phyloP scores from a whole-genome alignment of 2,329 filamentous ascomycete genomes.

The Myotisia sp. region DNA sequence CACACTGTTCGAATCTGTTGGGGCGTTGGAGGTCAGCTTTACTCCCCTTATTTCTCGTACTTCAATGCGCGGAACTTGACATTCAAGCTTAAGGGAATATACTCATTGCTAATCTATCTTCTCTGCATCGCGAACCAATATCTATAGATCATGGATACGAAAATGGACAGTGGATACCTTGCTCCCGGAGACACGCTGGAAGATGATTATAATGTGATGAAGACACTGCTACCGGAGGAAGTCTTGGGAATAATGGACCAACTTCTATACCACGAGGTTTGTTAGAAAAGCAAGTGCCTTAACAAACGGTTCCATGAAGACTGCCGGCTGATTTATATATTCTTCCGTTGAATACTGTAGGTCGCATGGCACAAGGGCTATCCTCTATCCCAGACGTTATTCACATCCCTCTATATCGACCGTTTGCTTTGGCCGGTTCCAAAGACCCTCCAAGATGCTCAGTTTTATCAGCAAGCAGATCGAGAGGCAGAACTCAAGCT shows the following conservation, averaged over 20 bases:
- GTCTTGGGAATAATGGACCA: conserved; percentile 90
- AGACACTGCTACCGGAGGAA: conserved; percentile 57
- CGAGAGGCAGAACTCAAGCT: conserved; percentile 4
- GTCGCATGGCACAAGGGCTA: conserved; percentile 98
- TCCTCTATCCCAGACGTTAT: conserved; percentile 82
- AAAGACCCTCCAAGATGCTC: conserved; percentile 47
- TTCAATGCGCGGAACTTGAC: too few relatives aligned
- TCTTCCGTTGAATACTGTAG: conserved; percentile 28
- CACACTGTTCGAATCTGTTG: conserved; percentile 86
- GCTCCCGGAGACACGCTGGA: conserved; percentile 60
- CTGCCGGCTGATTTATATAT: neutral
- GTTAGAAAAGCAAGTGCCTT: conserved; percentile 8
- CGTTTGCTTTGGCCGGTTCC: conserved; percentile 60
- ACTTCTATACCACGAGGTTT: conserved; percentile 71
- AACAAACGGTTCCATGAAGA: too few relatives aligned
- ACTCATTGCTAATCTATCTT: too few relatives aligned
- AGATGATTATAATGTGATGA: conserved; percentile 62
- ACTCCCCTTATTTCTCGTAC: too few relatives aligned
- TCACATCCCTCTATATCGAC: conserved; percentile 85
- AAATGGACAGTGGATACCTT: conserved; percentile 92
- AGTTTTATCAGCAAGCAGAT: conserved; percentile 36
- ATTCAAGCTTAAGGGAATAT: too few relatives aligned
- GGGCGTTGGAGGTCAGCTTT: conserved; percentile 45
- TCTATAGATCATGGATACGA: conserved; percentile 93
- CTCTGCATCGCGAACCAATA: too few relatives aligned